Evolutionary conservation across 306 rosid species (phyloP).

Genomic region (Lotus japonicus): DNA sequence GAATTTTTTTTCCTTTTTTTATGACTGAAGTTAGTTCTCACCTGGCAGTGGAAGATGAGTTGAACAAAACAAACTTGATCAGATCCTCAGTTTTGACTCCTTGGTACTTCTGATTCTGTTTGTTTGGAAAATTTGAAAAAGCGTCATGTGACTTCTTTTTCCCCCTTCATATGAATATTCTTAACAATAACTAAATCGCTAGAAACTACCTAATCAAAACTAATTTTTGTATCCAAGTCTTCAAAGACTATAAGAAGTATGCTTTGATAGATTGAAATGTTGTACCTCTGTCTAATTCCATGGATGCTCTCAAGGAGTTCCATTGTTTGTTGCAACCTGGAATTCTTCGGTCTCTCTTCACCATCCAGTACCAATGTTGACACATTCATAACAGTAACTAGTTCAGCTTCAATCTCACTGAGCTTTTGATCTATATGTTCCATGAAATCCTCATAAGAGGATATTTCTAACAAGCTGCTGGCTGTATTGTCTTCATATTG

Average conservation of each 20-base stretch:
- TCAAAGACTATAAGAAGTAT: slow-evolving; percentile 2
- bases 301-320: slow-evolving; percentile 71
- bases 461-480: slow-evolving; percentile 36
- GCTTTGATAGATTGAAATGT: neutral
- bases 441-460: slow-evolving; percentile 57
- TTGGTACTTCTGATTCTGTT: slow-evolving; percentile 45
- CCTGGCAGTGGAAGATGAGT: slow-evolving; percentile 28
- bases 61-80: slow-evolving; percentile 28
- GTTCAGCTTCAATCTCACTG: slow-evolving; percentile 62
- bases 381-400: slow-evolving; percentile 51
- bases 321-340: slow-evolving; percentile 56
- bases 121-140: neutral
- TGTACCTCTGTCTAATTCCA: slow-evolving; percentile 60
- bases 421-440: slow-evolving; percentile 63
- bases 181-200: neutral
- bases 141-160: neutral
- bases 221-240: neutral
- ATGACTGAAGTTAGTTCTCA: slow-evolving; percentile 12
- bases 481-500: slow-evolving; percentile 29
- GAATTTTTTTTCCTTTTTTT: neutral
- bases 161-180: neutral
- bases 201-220: neutral
- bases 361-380: slow-evolving; percentile 51
- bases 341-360: slow-evolving; percentile 51
- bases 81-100: slow-evolving; percentile 34